phyloP scores from a whole-genome alignment of 2,329 filamentous ascomycete species.

The Endothia cerciana region DNA sequence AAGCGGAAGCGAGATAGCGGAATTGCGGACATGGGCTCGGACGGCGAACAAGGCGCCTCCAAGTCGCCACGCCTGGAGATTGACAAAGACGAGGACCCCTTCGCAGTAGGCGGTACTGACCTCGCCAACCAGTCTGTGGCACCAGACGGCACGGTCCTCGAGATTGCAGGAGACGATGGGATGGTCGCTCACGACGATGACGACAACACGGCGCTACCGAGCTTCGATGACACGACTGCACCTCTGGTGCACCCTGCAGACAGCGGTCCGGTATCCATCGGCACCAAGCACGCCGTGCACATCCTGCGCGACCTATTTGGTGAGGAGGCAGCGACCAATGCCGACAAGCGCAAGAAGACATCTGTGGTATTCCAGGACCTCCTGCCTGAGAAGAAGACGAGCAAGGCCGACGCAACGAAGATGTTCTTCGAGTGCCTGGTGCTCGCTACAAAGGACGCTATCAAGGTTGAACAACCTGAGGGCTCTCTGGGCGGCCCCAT shows the following conservation, averaged over 20 bases:
- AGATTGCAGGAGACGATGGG: constrained; percentile 64
- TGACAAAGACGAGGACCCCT: constrained; percentile 66
- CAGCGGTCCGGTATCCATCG: constrained; percentile 83
- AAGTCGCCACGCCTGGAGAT: constrained; percentile 73
- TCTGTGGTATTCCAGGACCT: constrained; percentile 90
- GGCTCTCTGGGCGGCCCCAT: constrained; percentile 77
- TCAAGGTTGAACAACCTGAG: constrained; percentile 89
- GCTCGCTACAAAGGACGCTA: constrained; percentile 94
- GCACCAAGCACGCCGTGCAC: constrained; percentile 95
- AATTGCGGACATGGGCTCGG: constrained; percentile 74
- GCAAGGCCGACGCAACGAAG: constrained; percentile 90
- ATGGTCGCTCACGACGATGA: constrained; percentile 51
- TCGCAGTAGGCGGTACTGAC: constrained; percentile 52
- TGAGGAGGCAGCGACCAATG: constrained; percentile 67
- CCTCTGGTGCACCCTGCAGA: constrained; percentile 81
- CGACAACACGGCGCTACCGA: constrained; percentile 54
- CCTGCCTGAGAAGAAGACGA: constrained; percentile 79
- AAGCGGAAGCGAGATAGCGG: constrained; percentile 95
- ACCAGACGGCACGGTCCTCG: constrained; percentile 65
- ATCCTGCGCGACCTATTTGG: constrained; percentile 89
- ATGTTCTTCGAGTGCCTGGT: constrained; percentile 99
- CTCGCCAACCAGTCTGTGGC: constrained; percentile 58
- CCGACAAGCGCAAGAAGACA: constrained; percentile 73
- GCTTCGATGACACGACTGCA: constrained; percentile 78
- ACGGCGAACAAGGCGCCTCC: constrained; percentile 62